A percentile compares a stretch with the other conserved stretches of the same genome.
phyloP scores from a whole-genome alignment of 495 filamentous ascomycete genomes.

The Lepraria neglecta region DNA sequence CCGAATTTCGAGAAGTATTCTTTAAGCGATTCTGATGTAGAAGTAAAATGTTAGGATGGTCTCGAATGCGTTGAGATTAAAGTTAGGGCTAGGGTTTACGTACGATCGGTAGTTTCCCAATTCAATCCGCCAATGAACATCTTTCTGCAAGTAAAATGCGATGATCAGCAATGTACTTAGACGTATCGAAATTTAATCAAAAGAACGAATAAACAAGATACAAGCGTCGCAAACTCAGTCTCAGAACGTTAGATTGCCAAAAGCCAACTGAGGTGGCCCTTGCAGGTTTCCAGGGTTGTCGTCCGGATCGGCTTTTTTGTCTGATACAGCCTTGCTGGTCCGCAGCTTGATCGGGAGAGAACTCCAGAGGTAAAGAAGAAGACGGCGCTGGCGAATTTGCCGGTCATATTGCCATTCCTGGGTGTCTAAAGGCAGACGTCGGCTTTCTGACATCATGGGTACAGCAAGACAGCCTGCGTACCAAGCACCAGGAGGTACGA shows the following conservation, averaged over 20 bases:
- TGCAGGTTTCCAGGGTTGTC: neutral
- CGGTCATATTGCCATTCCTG: neutral
- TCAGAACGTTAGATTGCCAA: neutral
- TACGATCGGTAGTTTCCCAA: conserved; percentile 99
- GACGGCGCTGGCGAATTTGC: neutral
- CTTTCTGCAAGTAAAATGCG: conserved; percentile 57
- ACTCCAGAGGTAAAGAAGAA: neutral
- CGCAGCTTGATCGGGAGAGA: neutral
- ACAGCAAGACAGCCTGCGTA: conserved; percentile 17
- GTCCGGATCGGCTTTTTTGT: neutral
- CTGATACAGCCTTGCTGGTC: neutral
- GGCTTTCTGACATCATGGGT: conserved; percentile 16
- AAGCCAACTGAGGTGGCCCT: neutral
- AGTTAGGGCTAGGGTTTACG: conserved; percentile 33
- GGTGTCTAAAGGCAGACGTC: conserved; percentile 8
- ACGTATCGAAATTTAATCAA: neutral
- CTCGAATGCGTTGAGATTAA: neutral
- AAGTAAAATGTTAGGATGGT: conserved; percentile 19
- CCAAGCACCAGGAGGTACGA: conserved; percentile 21
- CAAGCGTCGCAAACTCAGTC: neutral
- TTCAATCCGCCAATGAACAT: conserved; percentile 99
- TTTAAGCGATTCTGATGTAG: conserved; percentile 76
- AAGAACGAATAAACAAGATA: neutral
- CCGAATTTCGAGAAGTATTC: conserved; percentile 98
- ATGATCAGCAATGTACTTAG: conserved; percentile 19